phyloP scores from a whole-genome alignment of 2,329 filamentous ascomycete species.

The Septoria petroselini region DNA sequence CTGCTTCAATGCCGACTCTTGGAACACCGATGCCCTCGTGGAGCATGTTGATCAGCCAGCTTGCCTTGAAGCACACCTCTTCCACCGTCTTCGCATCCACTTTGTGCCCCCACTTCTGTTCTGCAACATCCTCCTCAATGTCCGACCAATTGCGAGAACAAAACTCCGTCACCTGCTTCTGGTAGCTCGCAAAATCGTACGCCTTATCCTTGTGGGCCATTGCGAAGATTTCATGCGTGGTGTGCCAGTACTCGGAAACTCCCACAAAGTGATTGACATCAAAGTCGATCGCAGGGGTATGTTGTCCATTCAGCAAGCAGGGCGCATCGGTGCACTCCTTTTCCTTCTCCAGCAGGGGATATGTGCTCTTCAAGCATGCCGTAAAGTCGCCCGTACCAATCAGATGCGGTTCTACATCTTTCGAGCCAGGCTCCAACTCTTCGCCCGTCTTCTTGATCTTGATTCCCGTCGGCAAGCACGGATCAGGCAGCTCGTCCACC shows the following conservation, averaged over 20 bases:
- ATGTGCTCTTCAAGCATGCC: constrained; percentile 77
- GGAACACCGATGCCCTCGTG: constrained; percentile 96
- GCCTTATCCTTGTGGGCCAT: constrained; percentile 71
- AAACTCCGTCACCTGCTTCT: constrained; percentile 77
- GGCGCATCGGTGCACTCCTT: constrained; percentile 76
- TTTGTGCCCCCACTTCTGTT: constrained; percentile 71
- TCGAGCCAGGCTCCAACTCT: constrained; percentile 49
- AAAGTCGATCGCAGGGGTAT: constrained; percentile 94
- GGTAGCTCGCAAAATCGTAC: constrained; percentile 89
- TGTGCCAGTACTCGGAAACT: constrained; percentile 98
- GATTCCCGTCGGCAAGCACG: constrained; percentile 79
- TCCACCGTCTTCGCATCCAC: constrained; percentile 70
- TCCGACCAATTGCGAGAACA: constrained; percentile 78
- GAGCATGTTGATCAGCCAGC: constrained; percentile 94
- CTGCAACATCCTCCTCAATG: constrained; percentile 65
- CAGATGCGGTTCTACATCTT: constrained; percentile 53
- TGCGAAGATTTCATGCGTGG: constrained; percentile 89
- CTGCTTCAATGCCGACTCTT: constrained; percentile 65
- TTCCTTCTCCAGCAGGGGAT: constrained; percentile 85
- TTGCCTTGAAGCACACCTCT: constrained; percentile 95
- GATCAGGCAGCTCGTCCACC: constrained; percentile 79
- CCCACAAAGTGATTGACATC: constrained; percentile 96
- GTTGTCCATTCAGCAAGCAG: constrained; percentile 84
- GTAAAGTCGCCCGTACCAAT: constrained; percentile 84
- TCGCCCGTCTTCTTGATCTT: constrained; percentile 71